A percentile compares a stretch with the other conserved stretches of the same genome.
Evolutionary conservation across 2,329 filamentous ascomycete species (phyloP).

Genomic region (Fulvia fulva): DNA sequence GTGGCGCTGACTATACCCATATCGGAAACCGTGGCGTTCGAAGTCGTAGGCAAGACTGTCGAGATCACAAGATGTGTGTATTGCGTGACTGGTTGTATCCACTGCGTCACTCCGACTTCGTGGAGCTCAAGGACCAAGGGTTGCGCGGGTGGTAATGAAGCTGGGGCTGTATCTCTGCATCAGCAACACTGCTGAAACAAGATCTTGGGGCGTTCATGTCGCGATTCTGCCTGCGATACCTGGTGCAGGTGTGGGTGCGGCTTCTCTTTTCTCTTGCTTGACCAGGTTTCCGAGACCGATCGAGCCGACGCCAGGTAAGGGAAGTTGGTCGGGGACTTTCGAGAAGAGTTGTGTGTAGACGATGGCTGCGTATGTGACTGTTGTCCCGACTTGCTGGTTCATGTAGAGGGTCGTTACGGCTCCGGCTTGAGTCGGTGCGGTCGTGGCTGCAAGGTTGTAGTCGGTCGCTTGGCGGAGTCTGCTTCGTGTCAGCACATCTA

Average conservation of each 20-base stretch:
- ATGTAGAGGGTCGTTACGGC: slow-evolving; percentile 27
- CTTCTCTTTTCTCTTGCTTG: slow-evolving; percentile 9
- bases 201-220: background rate
- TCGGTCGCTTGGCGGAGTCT: slow-evolving; percentile 22
- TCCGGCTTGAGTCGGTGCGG: slow-evolving; percentile 15
- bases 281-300: slow-evolving; percentile 29
- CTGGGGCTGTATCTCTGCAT: background rate
- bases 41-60: background rate
- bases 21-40: background rate
- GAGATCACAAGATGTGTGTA: background rate
- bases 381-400: slow-evolving; percentile 11
- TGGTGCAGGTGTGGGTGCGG: background rate
- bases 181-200: background rate
- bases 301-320: slow-evolving; percentile 21
- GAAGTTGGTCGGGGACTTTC: slow-evolving; percentile 27
- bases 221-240: slow-evolving; percentile 8
- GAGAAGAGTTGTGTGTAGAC: slow-evolving; percentile 33
- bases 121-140: slow-evolving; percentile 21
- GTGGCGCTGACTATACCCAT: background rate
- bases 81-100: slow-evolving; percentile 10
- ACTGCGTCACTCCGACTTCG: slow-evolving; percentile 20
- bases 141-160: background rate
- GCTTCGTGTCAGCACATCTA: background rate
- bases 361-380: slow-evolving; percentile 23
- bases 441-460: slow-evolving; percentile 14